Base-by-base conservation (phyloP, 163 green algal genomes). In the Chlamydomonas reinhardtii region DNA sequence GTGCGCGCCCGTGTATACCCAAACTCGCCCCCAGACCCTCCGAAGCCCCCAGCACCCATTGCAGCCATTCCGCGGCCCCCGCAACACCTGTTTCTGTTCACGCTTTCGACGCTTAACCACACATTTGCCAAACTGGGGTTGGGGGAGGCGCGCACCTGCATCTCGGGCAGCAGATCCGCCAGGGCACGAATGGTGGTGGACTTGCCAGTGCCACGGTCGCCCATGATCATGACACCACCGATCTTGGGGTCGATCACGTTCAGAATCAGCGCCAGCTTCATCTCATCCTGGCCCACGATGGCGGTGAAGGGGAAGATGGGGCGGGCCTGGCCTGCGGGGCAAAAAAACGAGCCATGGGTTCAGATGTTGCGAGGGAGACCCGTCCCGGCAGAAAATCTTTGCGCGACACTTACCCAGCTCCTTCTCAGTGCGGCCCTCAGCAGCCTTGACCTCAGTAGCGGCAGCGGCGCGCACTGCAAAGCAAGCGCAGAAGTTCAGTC, bases 211-310 rank as follows among this genome's bases (percentile, higher is more conserved):
- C 94, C 94, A 78, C 94, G 89, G 82, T 97, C 94, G 74, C 96
- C 96, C 96, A 98, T 98, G 83, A 98, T 95, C 93, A 98, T 97
- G 15, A 98, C 94, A 69, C 96, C 96, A 59, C 96, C 96, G 73
- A 98, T 98, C 82, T 95, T 95, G 52, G 94, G 93, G 88, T 98
- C 96, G 80, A 98, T 95, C 8, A 98, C 92, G 90, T 97, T 97
- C 32, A 98, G 91, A 73, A 97, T 95, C 35, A 97, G 90, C 20
- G 94, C 94, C 19, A 97, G 91, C 92, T 98, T 98, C 95, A 98
- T 96, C 89, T 98, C 94, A 78, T 98, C 95, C 91, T 96, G 94
- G 35, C 94, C 94, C 37, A 97, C 94, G 72, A 97, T 95, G 64
- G 93, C 93, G n/a, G 93, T 96, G 92, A 98, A 98, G 52, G 94